Percentiles rank a stretch among this genome's conserved stretches.
These are phyloP conservation scores for Aspergillus proliferans DNA, from an alignment of 2,329 filamentous ascomycete species.

Conservation along the genomic window DNA sequence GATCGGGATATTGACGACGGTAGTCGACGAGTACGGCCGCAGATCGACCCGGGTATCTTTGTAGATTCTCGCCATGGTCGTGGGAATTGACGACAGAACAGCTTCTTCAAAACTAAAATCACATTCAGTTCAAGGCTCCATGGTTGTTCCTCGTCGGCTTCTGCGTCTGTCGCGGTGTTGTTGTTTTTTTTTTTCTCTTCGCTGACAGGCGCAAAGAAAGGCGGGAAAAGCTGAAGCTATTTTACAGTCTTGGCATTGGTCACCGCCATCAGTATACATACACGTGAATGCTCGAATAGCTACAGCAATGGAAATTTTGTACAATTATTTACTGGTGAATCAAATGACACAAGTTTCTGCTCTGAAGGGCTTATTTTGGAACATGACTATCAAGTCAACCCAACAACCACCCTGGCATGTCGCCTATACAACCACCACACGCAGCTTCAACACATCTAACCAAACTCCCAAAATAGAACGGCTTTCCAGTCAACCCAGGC, in stretches of 20 bases:
- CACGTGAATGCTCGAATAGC: too few species aligned
- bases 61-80: conserved; percentile 64
- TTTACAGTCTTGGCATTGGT: conserved; percentile 26
- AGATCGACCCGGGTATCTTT: conserved; percentile 83
- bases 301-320: too few species aligned
- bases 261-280: background rate
- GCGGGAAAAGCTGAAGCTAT: conserved; percentile 25
- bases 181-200: conserved; percentile 1
- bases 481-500: conserved; percentile 15
- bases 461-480: conserved; percentile 22
- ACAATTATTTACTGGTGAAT: too few species aligned
- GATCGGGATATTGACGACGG: conserved; percentile 64
- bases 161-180: conserved; percentile 6
- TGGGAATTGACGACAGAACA: conserved; percentile 12
- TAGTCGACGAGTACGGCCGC: conserved; percentile 63
- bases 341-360: too few species aligned
- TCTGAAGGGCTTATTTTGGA: too few species aligned
- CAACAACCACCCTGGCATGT: background rate
- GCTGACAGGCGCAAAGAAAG: conserved; percentile 16
- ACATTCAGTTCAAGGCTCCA: conserved; percentile 26
- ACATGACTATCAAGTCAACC: too few species aligned
- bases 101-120: conserved; percentile 9
- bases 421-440: conserved; percentile 2
- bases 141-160: conserved; percentile 11
- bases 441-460: conserved; percentile 20